phyloP scores from a whole-genome alignment of 148 eudicot genomes.

The Chenopodium quinoa region DNA sequence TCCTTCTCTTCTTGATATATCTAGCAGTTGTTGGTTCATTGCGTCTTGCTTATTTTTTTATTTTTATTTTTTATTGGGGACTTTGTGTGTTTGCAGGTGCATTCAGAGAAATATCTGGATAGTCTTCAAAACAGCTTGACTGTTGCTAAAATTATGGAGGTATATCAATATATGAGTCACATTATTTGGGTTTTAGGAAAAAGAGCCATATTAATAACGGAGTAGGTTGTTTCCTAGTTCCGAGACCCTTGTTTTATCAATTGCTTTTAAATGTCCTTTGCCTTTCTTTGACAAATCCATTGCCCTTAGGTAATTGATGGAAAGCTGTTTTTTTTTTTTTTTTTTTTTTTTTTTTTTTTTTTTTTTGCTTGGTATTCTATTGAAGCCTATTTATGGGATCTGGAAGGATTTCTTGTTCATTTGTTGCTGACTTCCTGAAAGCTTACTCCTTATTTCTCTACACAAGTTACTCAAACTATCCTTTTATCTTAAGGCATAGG shows the following conservation, averaged over 20 bases:
- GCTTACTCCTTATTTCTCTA: too few relatives aligned
- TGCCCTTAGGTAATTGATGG: too few relatives aligned
- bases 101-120: constrained; percentile 71
- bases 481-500: too few relatives aligned
- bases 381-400: not conserved
- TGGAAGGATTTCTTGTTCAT: not conserved
- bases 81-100: constrained; percentile 52
- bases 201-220: not conserved
- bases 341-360: not conserved
- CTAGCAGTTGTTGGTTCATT: not conserved
- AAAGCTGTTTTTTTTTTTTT: not conserved
- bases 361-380: not conserved
- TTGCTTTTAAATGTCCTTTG: not conserved
- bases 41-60: not conserved
- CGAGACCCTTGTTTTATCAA: not conserved
- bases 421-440: too few relatives aligned
- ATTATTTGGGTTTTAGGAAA: too few relatives aligned
- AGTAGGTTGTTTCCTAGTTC: too few relatives aligned
- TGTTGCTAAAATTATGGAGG: constrained; percentile 77
- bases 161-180: constrained; percentile 13
- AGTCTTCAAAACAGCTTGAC: constrained; percentile 69
- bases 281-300: not conserved
- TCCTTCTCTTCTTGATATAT: not conserved
- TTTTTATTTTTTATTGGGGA: not conserved
- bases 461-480: too few relatives aligned